Conservation (phyloP, 2,329 filamentous ascomycete genomes). For the Diaporthe humulicola region DNA sequence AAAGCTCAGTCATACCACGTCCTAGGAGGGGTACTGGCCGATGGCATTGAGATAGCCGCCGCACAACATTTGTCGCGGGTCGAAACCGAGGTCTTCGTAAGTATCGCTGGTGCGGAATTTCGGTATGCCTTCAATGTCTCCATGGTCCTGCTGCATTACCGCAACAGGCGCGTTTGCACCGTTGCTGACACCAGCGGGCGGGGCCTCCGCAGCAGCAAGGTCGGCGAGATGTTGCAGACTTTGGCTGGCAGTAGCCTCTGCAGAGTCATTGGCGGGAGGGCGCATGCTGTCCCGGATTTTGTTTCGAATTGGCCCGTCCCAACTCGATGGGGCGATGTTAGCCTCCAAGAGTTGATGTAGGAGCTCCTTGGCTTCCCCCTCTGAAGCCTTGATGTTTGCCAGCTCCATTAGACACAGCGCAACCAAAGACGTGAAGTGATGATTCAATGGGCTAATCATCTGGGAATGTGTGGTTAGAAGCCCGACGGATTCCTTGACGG, state of each 20-base stretch:
- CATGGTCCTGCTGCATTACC: not conserved
- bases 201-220: slow-evolving; percentile 57
- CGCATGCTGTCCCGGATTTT: slow-evolving; percentile 61
- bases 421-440: slow-evolving; percentile 74
- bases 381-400: slow-evolving; percentile 65
- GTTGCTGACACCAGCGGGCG: slow-evolving; percentile 46
- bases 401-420: slow-evolving; percentile 74
- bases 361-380: slow-evolving; percentile 68
- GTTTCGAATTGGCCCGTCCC: slow-evolving; percentile 69
- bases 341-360: slow-evolving; percentile 70
- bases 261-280: slow-evolving; percentile 53
- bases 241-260: slow-evolving; percentile 60
- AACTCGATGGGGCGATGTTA: slow-evolving; percentile 62
- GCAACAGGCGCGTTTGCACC: not conserved
- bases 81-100: slow-evolving; percentile 59
- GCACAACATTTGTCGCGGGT: slow-evolving; percentile 54
- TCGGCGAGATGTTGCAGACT: slow-evolving; percentile 74
- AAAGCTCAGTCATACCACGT: not conserved
- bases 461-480: slow-evolving; percentile 68
- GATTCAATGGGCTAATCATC: slow-evolving; percentile 73
- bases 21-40: slow-evolving; percentile 30
- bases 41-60: slow-evolving; percentile 53
- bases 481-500: slow-evolving; percentile 69
- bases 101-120: slow-evolving; percentile 45
- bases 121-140: not conserved